Evolutionary conservation across 371 early-diverging fungal species (phyloP), one percentile per base, ranked within the genome.

Genomic region (Fennellomyces sp.): DNA sequence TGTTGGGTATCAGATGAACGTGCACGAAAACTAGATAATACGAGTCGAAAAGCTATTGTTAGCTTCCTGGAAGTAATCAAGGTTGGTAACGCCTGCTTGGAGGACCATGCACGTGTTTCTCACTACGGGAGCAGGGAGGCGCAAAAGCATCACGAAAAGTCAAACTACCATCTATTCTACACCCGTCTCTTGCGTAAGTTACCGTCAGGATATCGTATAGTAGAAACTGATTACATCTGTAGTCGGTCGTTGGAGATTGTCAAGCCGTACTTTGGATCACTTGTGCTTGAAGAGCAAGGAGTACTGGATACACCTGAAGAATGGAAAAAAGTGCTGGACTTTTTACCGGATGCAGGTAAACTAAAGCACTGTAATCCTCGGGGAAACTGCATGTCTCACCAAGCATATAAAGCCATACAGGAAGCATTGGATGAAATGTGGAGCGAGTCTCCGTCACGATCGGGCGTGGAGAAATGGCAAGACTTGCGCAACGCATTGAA

Each of bases 1-100:
- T 97, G 98, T 76, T 99, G 99, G 99, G 94, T 99, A 13, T 91
- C 89, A 57, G 99, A 99, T 73, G 87, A 91, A 59, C 78, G 89
- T 19, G 97, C 99, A 12, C 80, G 93, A 7, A 69, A 82, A 52
- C 68, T 98, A 58, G 84, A 81, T 47, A 88, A 90, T 42, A 87
- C 88, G n/a, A 87, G 84, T 13, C 75, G 99, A 60, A 82, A 83
- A 48, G 92, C 96, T 0, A 90, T 99, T 54, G 90, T 94, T 0
- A 80, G 80, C 19, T 99, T 94, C 72, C 56, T 98, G 35, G 90
- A 91, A 58, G 81, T 97, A 13, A 73, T 95, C 63, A 91, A 91
- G 70, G 90, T 80, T 39, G 35, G 35, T 33, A 33, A 36, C 15
- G 1, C 12, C 21, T 15, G 2, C 27, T 39, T 56, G 23, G 4